These are phyloP conservation scores for Hyphopichia wangnamkhiaoensis DNA, from an alignment of 1,139 yeast species.

Conservation along the genomic window DNA sequence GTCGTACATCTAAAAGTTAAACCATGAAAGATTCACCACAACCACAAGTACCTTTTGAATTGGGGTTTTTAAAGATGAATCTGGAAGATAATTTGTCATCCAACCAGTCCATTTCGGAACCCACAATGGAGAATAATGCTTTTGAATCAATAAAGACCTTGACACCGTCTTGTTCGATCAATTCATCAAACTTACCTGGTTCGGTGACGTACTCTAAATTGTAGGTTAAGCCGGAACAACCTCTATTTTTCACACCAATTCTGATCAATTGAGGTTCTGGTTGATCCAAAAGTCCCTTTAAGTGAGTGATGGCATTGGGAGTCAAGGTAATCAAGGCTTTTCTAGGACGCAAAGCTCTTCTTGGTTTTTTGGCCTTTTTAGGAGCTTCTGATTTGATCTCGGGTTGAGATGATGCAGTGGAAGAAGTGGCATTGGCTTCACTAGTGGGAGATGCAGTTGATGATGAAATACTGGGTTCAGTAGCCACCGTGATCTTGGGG, in stretches of 20 bases:
- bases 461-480: slow-evolving; percentile 5
- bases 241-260: slow-evolving; percentile 93
- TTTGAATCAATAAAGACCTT: slow-evolving; percentile 92
- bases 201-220: slow-evolving; percentile 84
- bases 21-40: slow-evolving; percentile 99
- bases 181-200: slow-evolving; percentile 93
- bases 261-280: slow-evolving; percentile 89
- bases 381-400: slow-evolving; percentile 11
- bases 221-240: slow-evolving; percentile 94
- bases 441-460: neutral
- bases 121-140: slow-evolving; percentile 92
- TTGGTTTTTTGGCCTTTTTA: slow-evolving; percentile 42
- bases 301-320: slow-evolving; percentile 70
- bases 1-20: slow-evolving; percentile 23
- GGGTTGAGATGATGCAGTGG: slow-evolving; percentile 10
- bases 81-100: slow-evolving; percentile 89
- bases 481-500: slow-evolving; percentile 3
- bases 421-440: slow-evolving; percentile 4
- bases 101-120: slow-evolving; percentile 98
- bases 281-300: slow-evolving; percentile 64
- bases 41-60: slow-evolving; percentile 96
- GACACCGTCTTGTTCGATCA: slow-evolving; percentile 90
- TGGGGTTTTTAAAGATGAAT: slow-evolving; percentile 91
- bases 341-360: slow-evolving; percentile 73
- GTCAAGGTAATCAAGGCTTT: slow-evolving; percentile 86